These are phyloP conservation scores for Cercophora sp. DNA, from an alignment of 495 filamentous ascomycete genomes.

Conservation along the genomic window DNA sequence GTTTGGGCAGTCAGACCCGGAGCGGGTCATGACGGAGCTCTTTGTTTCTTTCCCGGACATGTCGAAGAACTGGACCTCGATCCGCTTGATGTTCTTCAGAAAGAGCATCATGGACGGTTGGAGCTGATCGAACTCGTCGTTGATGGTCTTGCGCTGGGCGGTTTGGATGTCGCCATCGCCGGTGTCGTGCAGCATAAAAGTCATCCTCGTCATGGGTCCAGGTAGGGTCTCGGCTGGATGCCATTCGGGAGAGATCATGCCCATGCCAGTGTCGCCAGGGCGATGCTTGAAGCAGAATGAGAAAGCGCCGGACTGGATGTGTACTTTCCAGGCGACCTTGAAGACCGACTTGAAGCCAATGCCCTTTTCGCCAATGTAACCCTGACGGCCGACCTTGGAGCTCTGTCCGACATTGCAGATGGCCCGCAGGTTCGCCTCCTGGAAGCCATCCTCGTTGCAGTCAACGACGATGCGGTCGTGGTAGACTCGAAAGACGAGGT, in stretches of 20 bases:
- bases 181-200: slow-evolving; percentile 28
- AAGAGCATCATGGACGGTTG: slow-evolving; percentile 36
- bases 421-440: slow-evolving; percentile 27
- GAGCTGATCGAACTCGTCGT: slow-evolving; percentile 30
- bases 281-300: slow-evolving; percentile 42
- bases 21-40: background rate
- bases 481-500: slow-evolving; percentile 31
- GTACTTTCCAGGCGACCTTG: slow-evolving; percentile 42
- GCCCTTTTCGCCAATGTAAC: slow-evolving; percentile 49
- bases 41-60: background rate
- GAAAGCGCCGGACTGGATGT: slow-evolving; percentile 44
- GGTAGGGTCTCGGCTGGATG: slow-evolving; percentile 13
- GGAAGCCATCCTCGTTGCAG: slow-evolving; percentile 47
- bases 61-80: slow-evolving; percentile 27
- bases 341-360: slow-evolving; percentile 55
- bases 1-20: background rate
- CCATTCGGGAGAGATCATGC: slow-evolving; percentile 45
- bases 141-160: slow-evolving; percentile 19
- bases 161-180: slow-evolving; percentile 11
- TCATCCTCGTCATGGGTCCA: slow-evolving; percentile 30
- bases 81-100: slow-evolving; percentile 31
- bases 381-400: slow-evolving; percentile 33
- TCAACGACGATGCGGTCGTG: slow-evolving; percentile 34
- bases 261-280: slow-evolving; percentile 31
- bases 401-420: slow-evolving; percentile 37